Base-by-base conservation (phyloP, 1,284 basidiomycete species). In the Meira nashicola region DNA sequence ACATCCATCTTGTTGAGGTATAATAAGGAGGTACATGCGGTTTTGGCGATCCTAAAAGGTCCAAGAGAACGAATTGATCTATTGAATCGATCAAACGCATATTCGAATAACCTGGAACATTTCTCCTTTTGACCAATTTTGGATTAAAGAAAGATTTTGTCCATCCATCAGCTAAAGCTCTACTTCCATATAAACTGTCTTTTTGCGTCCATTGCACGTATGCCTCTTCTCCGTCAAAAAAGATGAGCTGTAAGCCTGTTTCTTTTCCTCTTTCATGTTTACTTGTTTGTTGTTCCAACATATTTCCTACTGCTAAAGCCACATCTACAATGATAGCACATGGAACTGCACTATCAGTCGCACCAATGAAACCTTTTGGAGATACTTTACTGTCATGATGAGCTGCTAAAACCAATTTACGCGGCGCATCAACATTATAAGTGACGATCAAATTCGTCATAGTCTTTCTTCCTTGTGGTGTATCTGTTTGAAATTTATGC, bases 221-320 rank as follows among this genome's bases (percentile, higher is more conserved):
- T 0, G 95, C 95, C 79, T 99, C 95, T 79, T 99, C 95, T 2
- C 95, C 95, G 72, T 99, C 96, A 64, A 99, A 93, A 75, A 98
- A 95, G 19, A 98, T 82, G n/a, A 98, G 82, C 77, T 97, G 92
- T 14, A 99, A 79, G 0, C 94, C 94, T 8, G 88, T 90, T 88
- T 88, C 82, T 59, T 90, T 88, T 19, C 50, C n/a, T 38, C 88
- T 86, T 60, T 92, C 88, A 19, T 87, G 87, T 57, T 78, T 72
- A 4, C n/a, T 46, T 12, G 40, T 39, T 9, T 43, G 14, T 7
- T 50, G 43, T 39, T 66, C 67, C 8, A 78, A 60, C n/a, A 66
- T 60, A 52, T 49, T 64, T 47, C 74, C 74, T 7, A 78, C 43
- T 10, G 73, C 69, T 4, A 68, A 57, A 2, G 73, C 76, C 1